Percentiles rank a stretch among this genome's conserved stretches.
Conservation (phyloP, 805 yeast species). For the Metschnikowia borealis region DNA sequence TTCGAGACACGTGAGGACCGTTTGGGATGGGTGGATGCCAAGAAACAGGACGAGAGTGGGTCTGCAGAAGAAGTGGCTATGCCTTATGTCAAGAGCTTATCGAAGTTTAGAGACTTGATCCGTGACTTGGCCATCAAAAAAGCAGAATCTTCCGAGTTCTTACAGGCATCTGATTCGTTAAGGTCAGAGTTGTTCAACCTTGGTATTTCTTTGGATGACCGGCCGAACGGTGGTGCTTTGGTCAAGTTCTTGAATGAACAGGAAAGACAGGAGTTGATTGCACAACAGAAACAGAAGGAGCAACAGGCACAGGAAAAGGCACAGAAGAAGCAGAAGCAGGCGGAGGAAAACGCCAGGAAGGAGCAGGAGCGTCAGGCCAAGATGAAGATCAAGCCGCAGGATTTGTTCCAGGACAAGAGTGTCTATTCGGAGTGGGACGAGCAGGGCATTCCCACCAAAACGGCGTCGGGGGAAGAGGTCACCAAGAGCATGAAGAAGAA, state of each 20-base stretch:
- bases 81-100: constrained; percentile 76
- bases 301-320: constrained; percentile 57
- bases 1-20: constrained; percentile 64
- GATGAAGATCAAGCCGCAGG: constrained; percentile 65
- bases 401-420: constrained; percentile 61
- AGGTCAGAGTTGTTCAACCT: constrained; percentile 68
- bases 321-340: constrained; percentile 52
- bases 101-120: constrained; percentile 78
- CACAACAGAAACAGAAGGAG: constrained; percentile 49
- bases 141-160: constrained; percentile 47
- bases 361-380: constrained; percentile 61
- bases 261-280: constrained; percentile 63
- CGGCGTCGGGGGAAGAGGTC: constrained; percentile 73
- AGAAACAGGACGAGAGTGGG: constrained; percentile 16
- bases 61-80: constrained; percentile 61
- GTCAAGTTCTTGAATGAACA: constrained; percentile 70
- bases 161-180: constrained; percentile 69
- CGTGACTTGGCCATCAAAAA: constrained; percentile 68
- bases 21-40: constrained; percentile 72
- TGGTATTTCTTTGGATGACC: constrained; percentile 86
- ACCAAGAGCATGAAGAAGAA: constrained; percentile 85
- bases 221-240: constrained; percentile 75
- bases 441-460: constrained; percentile 76
- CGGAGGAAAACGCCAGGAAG: constrained; percentile 51
- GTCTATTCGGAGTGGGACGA: constrained; percentile 77